Evolutionary conservation across 1,139 yeast genomes (phyloP), one percentile per base, ranked within the genome.

Genomic region (Saccharomycopsis phalli): DNA sequence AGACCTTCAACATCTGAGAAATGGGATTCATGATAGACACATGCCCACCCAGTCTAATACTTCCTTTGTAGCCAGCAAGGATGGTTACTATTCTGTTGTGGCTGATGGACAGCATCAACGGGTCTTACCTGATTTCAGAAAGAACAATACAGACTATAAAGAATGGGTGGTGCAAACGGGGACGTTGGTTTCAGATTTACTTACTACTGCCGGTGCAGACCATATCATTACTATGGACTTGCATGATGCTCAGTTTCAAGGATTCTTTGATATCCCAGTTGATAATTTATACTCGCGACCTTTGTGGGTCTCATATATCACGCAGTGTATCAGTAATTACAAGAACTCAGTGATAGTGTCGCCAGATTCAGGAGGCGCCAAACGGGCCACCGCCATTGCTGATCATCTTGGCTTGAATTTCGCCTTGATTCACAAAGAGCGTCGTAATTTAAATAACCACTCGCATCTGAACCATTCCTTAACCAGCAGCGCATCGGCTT

Each of bases 81-180:
- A 41, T 11, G 34, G 30, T 5, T 40, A 31, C 19, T 36, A 36
- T 18, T 11, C 17, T 19, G n/a, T 34, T 18, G 28, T 16, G 32
- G 34, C 11, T 36, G 23, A 19, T 18, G 31, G 10, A 2, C 14
- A 5, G n/a, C n/a, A n/a, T n/a, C 29, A 26, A 14, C 8, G n/a
- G n/a, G 18, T 3, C n/a, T 10, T 16, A 20, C 22, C 41, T 8
- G 34, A 38, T 8, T 45, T 23, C 26, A 31, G 31, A 10, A 37
- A 37, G 4, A 42, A 44, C 18, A 71, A 71, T 45, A 66, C 82
- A 23, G 94, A 94, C 2, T 84, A 87, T 61, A 81, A 83, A 56
- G 81, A 87, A 53, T 91, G 98, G 97, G 80, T 88, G 23, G 94
- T 96, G 1, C 97, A 88, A 59, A 81, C 91, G 36, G 98, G 99